Evolutionary conservation across 2,329 filamentous ascomycete species (phyloP).

Genomic region (Neophaeococcomyces aloes): DNA sequence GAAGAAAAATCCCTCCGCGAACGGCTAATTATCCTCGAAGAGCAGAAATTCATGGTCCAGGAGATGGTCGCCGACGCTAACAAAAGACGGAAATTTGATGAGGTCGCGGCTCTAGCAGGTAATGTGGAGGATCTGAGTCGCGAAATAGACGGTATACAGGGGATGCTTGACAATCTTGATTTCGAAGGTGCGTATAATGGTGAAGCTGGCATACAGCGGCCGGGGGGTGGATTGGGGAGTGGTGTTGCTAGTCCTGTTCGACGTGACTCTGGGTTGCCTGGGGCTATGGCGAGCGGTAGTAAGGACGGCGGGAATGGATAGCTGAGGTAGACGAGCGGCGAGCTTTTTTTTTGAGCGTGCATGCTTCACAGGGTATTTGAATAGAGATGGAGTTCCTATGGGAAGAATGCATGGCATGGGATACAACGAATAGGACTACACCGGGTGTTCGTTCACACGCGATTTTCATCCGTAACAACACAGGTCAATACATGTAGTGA

Average conservation of each 20-base stretch:
- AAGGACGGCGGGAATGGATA: conserved; percentile 8
- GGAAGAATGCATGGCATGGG: no score
- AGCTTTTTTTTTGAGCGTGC: not conserved
- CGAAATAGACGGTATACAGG: conserved; percentile 61
- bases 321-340: not conserved
- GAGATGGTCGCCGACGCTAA: conserved; percentile 74
- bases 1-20: conserved; percentile 78
- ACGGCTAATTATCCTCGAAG: conserved; percentile 71
- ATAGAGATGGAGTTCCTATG: no score
- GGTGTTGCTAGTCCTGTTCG: conserved; percentile 16
- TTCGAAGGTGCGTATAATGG: conserved; percentile 43
- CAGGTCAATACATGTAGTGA: no score
- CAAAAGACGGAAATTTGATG: conserved; percentile 69
- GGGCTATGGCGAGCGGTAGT: not conserved
- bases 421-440: no score
- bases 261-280: not conserved
- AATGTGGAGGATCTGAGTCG: conserved; percentile 73
- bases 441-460: no score
- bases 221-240: conserved; percentile 11
- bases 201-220: conserved; percentile 16
- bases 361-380: no score
- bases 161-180: conserved; percentile 58
- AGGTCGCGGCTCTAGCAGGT: conserved; percentile 65
- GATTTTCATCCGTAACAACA: no score
- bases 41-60: conserved; percentile 80